Evolutionary conservation across 1,284 basidiomycete genomes (phyloP).

Genomic region (Dichomitus squalens): DNA sequence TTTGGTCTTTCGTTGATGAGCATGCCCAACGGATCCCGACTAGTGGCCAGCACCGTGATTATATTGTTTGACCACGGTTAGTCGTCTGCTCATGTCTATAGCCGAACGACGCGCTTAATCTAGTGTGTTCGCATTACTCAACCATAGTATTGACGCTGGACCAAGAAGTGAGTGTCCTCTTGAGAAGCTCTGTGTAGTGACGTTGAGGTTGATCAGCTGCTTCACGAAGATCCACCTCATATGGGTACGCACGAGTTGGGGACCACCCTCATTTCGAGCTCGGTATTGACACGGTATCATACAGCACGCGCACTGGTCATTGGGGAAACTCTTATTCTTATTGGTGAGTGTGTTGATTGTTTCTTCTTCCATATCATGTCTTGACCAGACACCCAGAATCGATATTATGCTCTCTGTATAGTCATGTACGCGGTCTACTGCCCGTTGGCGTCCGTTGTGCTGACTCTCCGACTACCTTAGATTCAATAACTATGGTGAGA

Average conservation of each 20-base stretch:
- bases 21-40: not conserved
- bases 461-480: constrained; percentile 28
- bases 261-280: not conserved
- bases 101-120: not conserved
- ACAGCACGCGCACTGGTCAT: constrained; percentile 51
- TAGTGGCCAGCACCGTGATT: constrained; percentile 21
- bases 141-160: constrained; percentile 51
- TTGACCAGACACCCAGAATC: constrained; percentile 42
- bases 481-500: constrained; percentile 53
- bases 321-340: constrained; percentile 53
- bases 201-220: not conserved
- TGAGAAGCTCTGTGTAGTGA: not conserved
- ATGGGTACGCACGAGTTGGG: constrained; percentile 42
- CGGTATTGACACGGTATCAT: not conserved
- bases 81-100: not conserved
- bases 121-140: not conserved
- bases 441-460: not conserved
- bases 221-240: constrained; percentile 48
- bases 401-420: constrained; percentile 53
- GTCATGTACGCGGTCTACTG: constrained; percentile 43
- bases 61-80: constrained; percentile 24
- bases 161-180: constrained; percentile 45
- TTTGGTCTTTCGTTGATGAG: not conserved
- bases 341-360: constrained; percentile 38
- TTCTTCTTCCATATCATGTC: not conserved